Percentiles rank a stretch among this genome's conserved stretches.
Conservation (phyloP, 129 eudicot species). For the Escallonia herrerae region DNA sequence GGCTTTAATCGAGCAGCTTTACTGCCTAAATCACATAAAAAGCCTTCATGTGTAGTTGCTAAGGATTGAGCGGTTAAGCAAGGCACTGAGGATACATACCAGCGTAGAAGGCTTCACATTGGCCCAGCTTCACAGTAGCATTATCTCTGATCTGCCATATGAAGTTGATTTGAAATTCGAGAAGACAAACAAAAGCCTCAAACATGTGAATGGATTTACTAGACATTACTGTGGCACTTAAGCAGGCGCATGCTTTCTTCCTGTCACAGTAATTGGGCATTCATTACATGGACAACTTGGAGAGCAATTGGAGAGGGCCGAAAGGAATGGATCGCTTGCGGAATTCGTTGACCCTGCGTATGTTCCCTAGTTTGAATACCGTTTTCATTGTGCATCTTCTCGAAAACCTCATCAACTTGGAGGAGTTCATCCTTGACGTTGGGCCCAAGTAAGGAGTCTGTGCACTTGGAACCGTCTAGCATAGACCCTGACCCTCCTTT, state of each 20-base stretch:
- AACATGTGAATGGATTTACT: constrained; percentile 25
- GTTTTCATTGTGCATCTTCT: not conserved
- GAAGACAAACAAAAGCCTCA: constrained; percentile 17
- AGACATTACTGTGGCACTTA: constrained; percentile 17
- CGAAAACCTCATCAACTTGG: constrained; percentile 8
- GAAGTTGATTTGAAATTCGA: constrained; percentile 18
- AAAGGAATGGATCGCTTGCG: constrained; percentile 9
- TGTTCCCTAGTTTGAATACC: constrained; percentile 26
- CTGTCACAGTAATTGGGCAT: constrained; percentile 22
- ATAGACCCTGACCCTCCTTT: not conserved
- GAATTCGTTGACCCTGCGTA: constrained; percentile 22
- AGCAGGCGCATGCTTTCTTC: constrained; percentile 26
- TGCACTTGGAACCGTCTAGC: constrained; percentile 2
- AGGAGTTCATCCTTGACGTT: constrained; percentile 25
- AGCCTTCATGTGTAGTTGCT: constrained; percentile 25
- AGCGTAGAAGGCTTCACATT: too few relatives aligned
- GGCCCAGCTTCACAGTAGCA: not conserved
- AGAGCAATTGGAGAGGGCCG: constrained; percentile 27
- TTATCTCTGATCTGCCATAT: constrained; percentile 22
- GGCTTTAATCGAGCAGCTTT: constrained; percentile 17
- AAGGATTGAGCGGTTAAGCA: constrained; percentile 4
- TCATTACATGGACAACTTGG: constrained; percentile 30
- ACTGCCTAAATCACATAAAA: constrained; percentile 13
- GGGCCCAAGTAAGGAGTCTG: constrained; percentile 14
- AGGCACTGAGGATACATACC: too few relatives aligned